phyloP scores from a whole-genome alignment of 192 early-diverging fungal species.

The Phycomyces blakesleeanus region DNA sequence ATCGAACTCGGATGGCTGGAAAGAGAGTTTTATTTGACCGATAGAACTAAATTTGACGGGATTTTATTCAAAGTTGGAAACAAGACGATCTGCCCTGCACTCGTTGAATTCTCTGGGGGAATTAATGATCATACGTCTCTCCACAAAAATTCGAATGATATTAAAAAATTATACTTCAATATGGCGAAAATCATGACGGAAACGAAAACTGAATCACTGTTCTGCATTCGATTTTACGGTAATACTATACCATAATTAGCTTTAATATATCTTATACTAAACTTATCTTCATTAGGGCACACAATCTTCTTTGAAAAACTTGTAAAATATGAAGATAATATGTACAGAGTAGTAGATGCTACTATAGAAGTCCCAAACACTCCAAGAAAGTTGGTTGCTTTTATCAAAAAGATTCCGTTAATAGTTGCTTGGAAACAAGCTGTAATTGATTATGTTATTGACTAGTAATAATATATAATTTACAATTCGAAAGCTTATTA shows the following conservation, averaged over 20 bases:
- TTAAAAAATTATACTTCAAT: neutral
- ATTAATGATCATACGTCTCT: neutral
- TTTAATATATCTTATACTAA: constrained; percentile 4
- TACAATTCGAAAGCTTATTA: no score
- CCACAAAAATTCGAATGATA: neutral
- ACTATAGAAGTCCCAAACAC: neutral
- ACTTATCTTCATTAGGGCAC: no score
- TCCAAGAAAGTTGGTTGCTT: neutral
- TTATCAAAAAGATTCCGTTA: neutral
- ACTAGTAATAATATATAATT: no score
- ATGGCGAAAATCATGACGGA: neutral
- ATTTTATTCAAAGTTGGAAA: neutral
- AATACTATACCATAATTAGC: neutral
- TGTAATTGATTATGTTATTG: no score
- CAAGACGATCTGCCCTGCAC: neutral
- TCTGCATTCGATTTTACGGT: constrained; percentile 2
- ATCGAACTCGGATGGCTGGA: neutral
- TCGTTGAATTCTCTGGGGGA: constrained; percentile 5
- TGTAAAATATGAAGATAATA: neutral
- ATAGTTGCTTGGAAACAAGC: neutral
- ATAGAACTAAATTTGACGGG: neutral
- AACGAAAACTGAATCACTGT: constrained; percentile 4
- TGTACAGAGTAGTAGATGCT: neutral
- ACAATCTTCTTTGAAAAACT: neutral
- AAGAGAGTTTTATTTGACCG: neutral